These are phyloP conservation scores for Barnettozyma botsteinii DNA, from an alignment of 805 yeast species.

Conservation along the genomic window DNA sequence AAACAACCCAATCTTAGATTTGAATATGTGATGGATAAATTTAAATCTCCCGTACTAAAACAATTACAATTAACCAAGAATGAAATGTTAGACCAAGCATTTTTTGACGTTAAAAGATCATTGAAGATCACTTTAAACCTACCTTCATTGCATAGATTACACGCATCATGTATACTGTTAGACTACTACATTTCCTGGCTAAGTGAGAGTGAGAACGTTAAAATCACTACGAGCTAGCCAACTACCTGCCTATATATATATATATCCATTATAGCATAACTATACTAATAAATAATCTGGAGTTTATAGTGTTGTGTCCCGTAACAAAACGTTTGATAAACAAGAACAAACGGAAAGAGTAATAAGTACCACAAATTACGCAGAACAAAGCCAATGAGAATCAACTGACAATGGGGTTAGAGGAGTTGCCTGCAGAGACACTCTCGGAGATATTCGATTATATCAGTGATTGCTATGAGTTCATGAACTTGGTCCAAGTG, in stretches of 20 bases:
- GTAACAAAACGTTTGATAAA: background rate
- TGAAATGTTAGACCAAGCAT: background rate
- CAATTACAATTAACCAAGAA: background rate
- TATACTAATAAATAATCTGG: too few relatives aligned
- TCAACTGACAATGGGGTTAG: background rate
- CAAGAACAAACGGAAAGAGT: background rate
- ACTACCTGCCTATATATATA: too few relatives aligned
- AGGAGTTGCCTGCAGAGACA: constrained; percentile 19
- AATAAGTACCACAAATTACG: too few relatives aligned
- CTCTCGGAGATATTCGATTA: constrained; percentile 12
- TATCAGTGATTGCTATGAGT: constrained; percentile 17
- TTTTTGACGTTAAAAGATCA: background rate
- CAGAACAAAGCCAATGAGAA: too few relatives aligned
- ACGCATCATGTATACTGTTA: background rate
- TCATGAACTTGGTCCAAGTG: constrained; percentile 10
- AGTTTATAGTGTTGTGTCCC: background rate
- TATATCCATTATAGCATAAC: background rate
- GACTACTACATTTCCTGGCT: background rate
- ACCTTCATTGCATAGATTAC: background rate
- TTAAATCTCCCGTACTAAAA: background rate
- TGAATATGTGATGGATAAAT: background rate
- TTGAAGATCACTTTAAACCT: background rate
- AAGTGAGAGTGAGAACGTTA: background rate
- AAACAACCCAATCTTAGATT: background rate
- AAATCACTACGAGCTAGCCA: background rate